Base-by-base conservation (phyloP, 768 basidiomycete genomes). In the Russula virescens region DNA sequence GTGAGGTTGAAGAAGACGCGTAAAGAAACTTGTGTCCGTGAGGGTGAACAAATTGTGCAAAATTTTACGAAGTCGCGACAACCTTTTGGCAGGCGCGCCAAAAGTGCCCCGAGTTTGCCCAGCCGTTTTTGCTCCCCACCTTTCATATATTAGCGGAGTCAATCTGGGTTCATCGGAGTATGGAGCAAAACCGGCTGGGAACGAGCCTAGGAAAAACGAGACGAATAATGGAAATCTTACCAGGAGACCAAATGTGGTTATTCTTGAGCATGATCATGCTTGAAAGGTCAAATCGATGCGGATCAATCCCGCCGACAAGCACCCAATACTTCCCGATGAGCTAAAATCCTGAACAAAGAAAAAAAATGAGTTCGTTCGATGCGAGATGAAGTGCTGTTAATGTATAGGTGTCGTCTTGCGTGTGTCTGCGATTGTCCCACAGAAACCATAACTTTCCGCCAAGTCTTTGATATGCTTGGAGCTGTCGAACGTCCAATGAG, bases 261-360 rank as follows among this genome's bases (percentile, higher is more conserved):
- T 98, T 96, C 75, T 98, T 98, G 70, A 99, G 84, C 97, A 98
- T 98, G 71, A 99, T 95, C 97, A 99, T 98, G 72, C 90, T 91
- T 28, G 91, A 94, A n/a, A 98, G 80, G 73, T 98, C 95, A 68
- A 97, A 88, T 26, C 97, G 84, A 77, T 99, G 97, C 11, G 91
- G 78, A 72, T 99, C 96, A 68, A 98, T 89, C 8, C 97, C 97
- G 19, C 97, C 97, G 16, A 98, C 92, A 47, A 98, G 75, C 97
- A 99, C 98, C 5, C 88, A 72, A n/a, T n/a, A n/a, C n/a, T n/a
- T 99, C 97, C 75, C 98, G 35, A 98, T 78, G 50, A 97, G 81
- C 51, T 97, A 81, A 78, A 99, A 99, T 2, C 96, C 89, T 89
- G 25, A 42, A n/a, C 19, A 19, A 47, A 35, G n/a, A 19, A 38